Base-by-base conservation (phyloP, 495 filamentous ascomycete species). In the Aspergillus avenaceus region DNA sequence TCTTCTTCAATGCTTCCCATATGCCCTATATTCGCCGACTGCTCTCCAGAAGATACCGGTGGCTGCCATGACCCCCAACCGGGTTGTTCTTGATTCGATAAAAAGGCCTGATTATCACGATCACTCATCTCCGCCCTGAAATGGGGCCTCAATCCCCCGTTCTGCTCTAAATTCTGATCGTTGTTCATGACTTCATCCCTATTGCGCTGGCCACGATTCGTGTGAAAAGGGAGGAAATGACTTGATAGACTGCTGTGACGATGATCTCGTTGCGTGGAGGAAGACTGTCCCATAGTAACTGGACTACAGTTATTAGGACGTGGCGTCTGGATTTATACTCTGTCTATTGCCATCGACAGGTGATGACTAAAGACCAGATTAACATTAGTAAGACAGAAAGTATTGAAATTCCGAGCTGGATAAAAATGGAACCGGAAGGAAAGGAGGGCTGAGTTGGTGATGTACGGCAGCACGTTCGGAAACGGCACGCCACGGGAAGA, bases 271-370 rank as follows among this genome's bases (percentile, higher is more conserved):
- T 69, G 66, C 40, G 71, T 71, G 41, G 73, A 75, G 24, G 70
- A 72, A 55, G 69, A 66, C 57, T 74, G 73, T 71, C 73, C 73
- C 73, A 76, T 76, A 74, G 67, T 73, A 74, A 59, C 60, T 64
- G 43, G 38, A 32, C 58, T 34, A 25, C n/a, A 14, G 41, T 47
- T 9, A 54, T 42, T 27, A 38, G 47, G 41, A 52, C 38, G 41
- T 59, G 48, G 52, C 46, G 28, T 46, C 51, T 49, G 47, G 47
- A 46, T 49, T 61, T 61, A 67, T 34, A 57, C 54, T 42, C 53
- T 52, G 53, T 55, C 54, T 60, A 69, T 57, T 63, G 66, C 66
- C 65, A 73, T 68, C 51, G 52, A 54, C 48, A 51, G 36, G 41
- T 45, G 43, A 53, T 58, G 54, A 53, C 56, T 56, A 56, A 59